phyloP scores from a whole-genome alignment of 176 grass and related monocot species.

The Rhipidocladum racemiflorum region DNA sequence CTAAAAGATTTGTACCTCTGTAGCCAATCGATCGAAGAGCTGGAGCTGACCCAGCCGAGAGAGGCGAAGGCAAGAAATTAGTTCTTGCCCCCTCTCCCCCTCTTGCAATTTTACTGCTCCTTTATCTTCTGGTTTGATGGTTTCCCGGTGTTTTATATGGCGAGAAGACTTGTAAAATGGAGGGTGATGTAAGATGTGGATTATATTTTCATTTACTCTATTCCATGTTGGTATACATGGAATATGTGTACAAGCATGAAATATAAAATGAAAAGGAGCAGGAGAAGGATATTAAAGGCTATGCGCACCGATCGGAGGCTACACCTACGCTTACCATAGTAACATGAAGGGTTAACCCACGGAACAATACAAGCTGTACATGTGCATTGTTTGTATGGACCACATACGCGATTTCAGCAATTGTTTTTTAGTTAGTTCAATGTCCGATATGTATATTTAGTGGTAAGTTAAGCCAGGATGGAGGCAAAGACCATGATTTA shows the following conservation, averaged over 20 bases:
- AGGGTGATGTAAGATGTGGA: constrained; percentile 28
- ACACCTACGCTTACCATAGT: background rate
- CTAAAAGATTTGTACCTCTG: background rate
- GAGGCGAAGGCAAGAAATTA: background rate
- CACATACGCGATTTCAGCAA: background rate
- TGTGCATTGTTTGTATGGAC: background rate
- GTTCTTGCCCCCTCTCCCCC: background rate
- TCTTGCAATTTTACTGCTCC: background rate
- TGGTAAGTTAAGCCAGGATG: background rate
- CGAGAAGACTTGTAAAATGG: constrained; percentile 33
- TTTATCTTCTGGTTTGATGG: constrained; percentile 9
- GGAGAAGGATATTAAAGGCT: constrained; percentile 12
- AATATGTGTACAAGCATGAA: constrained; percentile 37
- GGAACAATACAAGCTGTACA: background rate
- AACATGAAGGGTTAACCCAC: background rate
- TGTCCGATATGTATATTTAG: background rate
- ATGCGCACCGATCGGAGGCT: constrained; percentile 15
- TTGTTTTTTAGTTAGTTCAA: background rate
- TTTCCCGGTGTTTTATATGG: constrained; percentile 33
- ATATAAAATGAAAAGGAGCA: constrained; percentile 17
- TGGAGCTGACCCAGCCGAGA: background rate
- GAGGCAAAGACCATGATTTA: background rate
- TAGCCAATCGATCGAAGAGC: background rate
- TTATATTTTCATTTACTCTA: constrained; percentile 37
- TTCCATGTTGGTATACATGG: constrained; percentile 47